Percentiles rank a stretch among this genome's conserved stretches.
phyloP scores from a whole-genome alignment of 257 asterid genomes.

The Scutellaria galericulata region DNA sequence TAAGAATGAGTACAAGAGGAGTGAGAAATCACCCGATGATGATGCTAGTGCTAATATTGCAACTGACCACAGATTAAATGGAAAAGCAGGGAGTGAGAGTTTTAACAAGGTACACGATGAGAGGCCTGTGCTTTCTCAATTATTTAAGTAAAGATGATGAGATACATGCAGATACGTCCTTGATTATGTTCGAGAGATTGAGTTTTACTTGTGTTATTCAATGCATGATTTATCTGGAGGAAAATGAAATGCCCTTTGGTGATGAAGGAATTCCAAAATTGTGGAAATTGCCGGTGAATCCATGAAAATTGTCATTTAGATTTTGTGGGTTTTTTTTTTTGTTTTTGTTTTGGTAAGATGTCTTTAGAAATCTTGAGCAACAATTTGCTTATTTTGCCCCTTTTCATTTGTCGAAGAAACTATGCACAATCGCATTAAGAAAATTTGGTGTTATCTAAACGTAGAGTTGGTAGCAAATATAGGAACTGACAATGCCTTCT shows the following conservation, averaged over 20 bases:
- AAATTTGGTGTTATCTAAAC: background rate
- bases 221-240: background rate
- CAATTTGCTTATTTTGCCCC: background rate
- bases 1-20: conserved; percentile 31
- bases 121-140: conserved; percentile 28
- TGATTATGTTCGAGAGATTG: background rate
- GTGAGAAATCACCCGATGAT: conserved; percentile 23
- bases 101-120: background rate
- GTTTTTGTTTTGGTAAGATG: background rate
- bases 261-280: conserved; percentile 8
- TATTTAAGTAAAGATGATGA: conserved; percentile 32
- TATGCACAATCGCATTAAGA: background rate
- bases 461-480: background rate
- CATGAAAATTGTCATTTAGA: background rate
- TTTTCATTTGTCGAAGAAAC: background rate
- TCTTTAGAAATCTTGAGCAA: background rate
- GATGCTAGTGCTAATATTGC: conserved; percentile 33
- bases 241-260: background rate
- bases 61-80: conserved; percentile 25
- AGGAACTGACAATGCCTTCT: background rate
- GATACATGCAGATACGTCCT: conserved; percentile 4
- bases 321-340: background rate
- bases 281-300: too few relatives aligned
- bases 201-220: background rate
- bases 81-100: conserved; percentile 11